Base-by-base conservation (phyloP, 345 rosid species). In the Clarkia xantiana region DNA sequence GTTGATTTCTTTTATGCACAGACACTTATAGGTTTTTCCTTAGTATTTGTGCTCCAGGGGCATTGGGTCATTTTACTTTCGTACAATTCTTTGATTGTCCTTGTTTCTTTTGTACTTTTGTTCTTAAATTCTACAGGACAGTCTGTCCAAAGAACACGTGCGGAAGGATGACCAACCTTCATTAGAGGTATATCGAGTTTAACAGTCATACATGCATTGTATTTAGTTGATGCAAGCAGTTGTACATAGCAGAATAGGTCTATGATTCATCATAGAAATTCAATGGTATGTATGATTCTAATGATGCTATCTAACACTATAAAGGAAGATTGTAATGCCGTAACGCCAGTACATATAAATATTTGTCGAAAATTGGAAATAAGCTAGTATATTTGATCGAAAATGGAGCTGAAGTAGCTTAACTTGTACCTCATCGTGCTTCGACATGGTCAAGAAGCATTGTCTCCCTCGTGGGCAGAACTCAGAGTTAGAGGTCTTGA, bases 81-180 rank as follows among this genome's bases (percentile, higher is more conserved):
- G 10, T 13, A 29, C 12, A 14, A 18, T 40, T 42, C 6, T 14
- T 53, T 16, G 12, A 41, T 42, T 11, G 2, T 17, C 38, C 1
- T 23, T 59, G 18, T 51, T 15, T 49, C 14, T 68, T 58, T 17
- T n/a, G n/a, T n/a, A n/a, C n/a, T n/a, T n/a, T n/a, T 44, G 64
- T 29, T 29, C 36, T 29, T 10, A 29, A 29, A 29, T 29, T 47
- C 16, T 59, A 52, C 69, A 89, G 95, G 94, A 85, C 48, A 61
- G 29, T 52, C 72, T 65, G 77, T 57, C 66, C 44, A 77, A 72
- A 58, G 94, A 72, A 67, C 80, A 63, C 48, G 58, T 63, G 51
- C 52, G 44, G 63, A 71, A 52, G 65, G 85, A 77, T 52, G 78
- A 73, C 61, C 43, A 20, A 57, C 55, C 68, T 54, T 66, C 67